These are phyloP conservation scores for Arthrobotrys sphaeroides DNA, from an alignment of 2,329 filamentous ascomycete genomes.

Conservation along the genomic window DNA sequence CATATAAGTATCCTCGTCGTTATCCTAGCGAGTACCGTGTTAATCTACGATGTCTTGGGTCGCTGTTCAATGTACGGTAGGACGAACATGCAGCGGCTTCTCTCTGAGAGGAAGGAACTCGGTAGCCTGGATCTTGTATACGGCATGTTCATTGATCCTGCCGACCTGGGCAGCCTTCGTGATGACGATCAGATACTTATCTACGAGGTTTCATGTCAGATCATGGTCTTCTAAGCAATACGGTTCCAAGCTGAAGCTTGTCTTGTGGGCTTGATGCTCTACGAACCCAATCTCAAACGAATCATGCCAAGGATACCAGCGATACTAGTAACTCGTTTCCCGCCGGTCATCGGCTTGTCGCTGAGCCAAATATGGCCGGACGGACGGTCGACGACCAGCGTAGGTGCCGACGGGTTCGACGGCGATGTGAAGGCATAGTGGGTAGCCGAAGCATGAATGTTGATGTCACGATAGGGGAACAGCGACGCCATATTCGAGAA, in stretches of 20 bases:
- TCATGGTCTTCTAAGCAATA: constrained; percentile 39
- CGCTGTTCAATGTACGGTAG: not conserved
- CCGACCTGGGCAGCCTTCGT: constrained; percentile 93
- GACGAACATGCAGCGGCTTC: constrained; percentile 58
- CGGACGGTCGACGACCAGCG: constrained; percentile 87
- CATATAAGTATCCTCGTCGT: constrained; percentile 93
- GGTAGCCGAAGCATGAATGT: constrained; percentile 88
- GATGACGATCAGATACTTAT: constrained; percentile 97
- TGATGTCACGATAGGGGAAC: constrained; percentile 92
- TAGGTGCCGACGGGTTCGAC: constrained; percentile 86
- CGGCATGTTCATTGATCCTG: constrained; percentile 91
- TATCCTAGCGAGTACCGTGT: constrained; percentile 76
- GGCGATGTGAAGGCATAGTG: constrained; percentile 97
- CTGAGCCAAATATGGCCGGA: constrained; percentile 88
- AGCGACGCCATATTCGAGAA: constrained; percentile 64
- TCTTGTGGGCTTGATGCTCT: not conserved
- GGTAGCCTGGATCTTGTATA: constrained; percentile 90
- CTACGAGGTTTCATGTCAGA: constrained; percentile 59
- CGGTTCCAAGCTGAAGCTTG: not conserved
- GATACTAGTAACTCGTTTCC: constrained; percentile 90
- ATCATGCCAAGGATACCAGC: constrained; percentile 94
- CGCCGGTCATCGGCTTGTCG: constrained; percentile 78
- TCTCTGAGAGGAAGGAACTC: constrained; percentile 95
- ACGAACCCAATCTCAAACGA: constrained; percentile 85
- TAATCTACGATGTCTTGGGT: not conserved